A percentile compares a stretch with the other conserved stretches of the same genome.
phyloP scores from a whole-genome alignment of 192 early-diverging fungal genomes.

The Coemansia guatemalensis region DNA sequence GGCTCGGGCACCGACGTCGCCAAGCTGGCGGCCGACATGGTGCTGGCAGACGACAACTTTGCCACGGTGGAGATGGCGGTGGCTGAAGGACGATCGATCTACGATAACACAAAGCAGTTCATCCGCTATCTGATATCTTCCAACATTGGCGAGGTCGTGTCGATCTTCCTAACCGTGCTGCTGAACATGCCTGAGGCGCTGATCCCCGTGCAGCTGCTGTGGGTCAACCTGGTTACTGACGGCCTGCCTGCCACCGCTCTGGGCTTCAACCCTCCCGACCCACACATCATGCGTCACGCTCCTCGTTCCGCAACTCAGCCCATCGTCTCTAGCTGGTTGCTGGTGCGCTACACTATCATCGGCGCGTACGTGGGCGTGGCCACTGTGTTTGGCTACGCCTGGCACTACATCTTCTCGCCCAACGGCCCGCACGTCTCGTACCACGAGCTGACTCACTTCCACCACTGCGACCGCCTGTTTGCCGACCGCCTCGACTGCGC shows the following conservation, averaged over 20 bases:
- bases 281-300: constrained; percentile 92
- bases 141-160: constrained; percentile 99
- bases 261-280: constrained; percentile 96
- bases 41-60: constrained; percentile 99
- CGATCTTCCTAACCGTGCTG: constrained; percentile 95
- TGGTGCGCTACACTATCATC: constrained; percentile 91
- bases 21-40: constrained; percentile 97
- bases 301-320: constrained; percentile 86
- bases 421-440: constrained; percentile 88
- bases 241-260: constrained; percentile 96
- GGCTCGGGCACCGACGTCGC: constrained; percentile 98
- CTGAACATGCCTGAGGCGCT: constrained; percentile 97
- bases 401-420: constrained; percentile 97
- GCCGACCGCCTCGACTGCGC: constrained; percentile 86
- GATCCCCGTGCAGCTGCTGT: constrained; percentile 96
- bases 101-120: constrained; percentile 99
- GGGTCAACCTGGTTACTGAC: constrained; percentile 99
- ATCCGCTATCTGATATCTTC: constrained; percentile 97
- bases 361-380: constrained; percentile 91
- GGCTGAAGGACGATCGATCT: constrained; percentile 96
- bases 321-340: constrained; percentile 91
- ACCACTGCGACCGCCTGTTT: constrained; percentile 83
- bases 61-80: constrained; percentile 96
- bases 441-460: constrained; percentile 91
- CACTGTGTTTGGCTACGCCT: constrained; percentile 95